These are phyloP conservation scores for Epichloe uncinata DNA, from an alignment of 2,329 filamentous ascomycete genomes.

Conservation along the genomic window DNA sequence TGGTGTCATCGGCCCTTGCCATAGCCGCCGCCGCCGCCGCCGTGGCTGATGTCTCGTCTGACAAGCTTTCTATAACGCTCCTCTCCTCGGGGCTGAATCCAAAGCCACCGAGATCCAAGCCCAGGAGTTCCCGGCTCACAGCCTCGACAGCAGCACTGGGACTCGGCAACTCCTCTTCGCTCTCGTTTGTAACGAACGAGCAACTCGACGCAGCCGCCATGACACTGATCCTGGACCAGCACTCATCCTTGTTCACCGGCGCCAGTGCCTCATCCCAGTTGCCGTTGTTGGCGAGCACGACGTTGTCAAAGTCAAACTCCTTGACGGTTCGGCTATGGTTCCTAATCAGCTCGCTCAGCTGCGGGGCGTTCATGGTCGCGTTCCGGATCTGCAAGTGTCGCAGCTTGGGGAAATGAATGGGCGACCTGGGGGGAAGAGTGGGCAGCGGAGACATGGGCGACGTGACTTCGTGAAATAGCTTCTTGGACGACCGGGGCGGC, in stretches of 20 bases:
- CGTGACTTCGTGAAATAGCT: slow-evolving; percentile 52
- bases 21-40: slow-evolving; percentile 11
- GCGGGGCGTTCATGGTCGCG: slow-evolving; percentile 53
- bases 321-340: slow-evolving; percentile 54
- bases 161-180: slow-evolving; percentile 26
- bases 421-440: slow-evolving; percentile 32
- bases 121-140: slow-evolving; percentile 35
- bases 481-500: slow-evolving; percentile 36
- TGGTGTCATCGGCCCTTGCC: slow-evolving; percentile 17
- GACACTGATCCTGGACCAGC: slow-evolving; percentile 21
- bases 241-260: slow-evolving; percentile 40
- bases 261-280: slow-evolving; percentile 75
- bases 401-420: slow-evolving; percentile 54
- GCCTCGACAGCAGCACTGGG: slow-evolving; percentile 42
- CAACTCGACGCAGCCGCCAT: slow-evolving; percentile 16
- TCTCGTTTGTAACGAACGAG: slow-evolving; percentile 21
- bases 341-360: slow-evolving; percentile 56
- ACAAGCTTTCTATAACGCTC: slow-evolving; percentile 17
- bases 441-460: slow-evolving; percentile 51
- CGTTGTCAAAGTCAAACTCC: slow-evolving; percentile 71
- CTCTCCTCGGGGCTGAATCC: slow-evolving; percentile 23
- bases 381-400: slow-evolving; percentile 61
- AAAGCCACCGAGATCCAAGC: slow-evolving; percentile 25
- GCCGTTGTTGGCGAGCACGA: slow-evolving; percentile 52
- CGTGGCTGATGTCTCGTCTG: slow-evolving; percentile 13